phyloP scores from a whole-genome alignment of 192 early-diverging fungal species.

The Backusella circina region DNA sequence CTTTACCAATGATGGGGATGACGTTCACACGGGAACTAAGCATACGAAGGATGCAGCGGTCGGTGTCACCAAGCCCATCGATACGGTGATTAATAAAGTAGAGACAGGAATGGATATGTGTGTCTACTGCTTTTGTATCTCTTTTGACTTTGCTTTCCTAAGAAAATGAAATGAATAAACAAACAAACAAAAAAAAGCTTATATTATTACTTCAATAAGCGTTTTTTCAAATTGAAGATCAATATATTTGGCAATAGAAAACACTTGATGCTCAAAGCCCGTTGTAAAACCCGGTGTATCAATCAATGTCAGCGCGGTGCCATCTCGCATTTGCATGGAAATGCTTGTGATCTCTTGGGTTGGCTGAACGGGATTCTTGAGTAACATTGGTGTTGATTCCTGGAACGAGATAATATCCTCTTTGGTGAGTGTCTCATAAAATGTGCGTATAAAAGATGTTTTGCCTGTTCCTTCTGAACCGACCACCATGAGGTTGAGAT shows the following conservation, averaged over 20 bases:
- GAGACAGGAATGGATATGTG: constrained; percentile 82
- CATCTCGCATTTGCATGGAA: constrained; percentile 78
- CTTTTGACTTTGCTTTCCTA: constrained; percentile 65
- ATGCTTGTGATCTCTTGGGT: constrained; percentile 64
- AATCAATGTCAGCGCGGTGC: constrained; percentile 78
- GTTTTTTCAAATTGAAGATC: constrained; percentile 68
- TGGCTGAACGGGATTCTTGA: constrained; percentile 44
- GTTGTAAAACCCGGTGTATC: constrained; percentile 87
- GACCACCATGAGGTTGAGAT: constrained; percentile 58
- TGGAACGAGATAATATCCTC: constrained; percentile 4
- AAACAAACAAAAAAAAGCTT: not conserved
- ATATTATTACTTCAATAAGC: constrained; percentile 43
- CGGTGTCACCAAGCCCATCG: constrained; percentile 54
- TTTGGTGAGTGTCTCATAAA: constrained; percentile 54
- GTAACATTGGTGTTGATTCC: constrained; percentile 15
- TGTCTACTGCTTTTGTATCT: constrained; percentile 71
- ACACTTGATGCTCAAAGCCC: constrained; percentile 54
- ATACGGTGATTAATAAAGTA: constrained; percentile 75
- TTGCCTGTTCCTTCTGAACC: constrained; percentile 82
- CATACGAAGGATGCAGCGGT: constrained; percentile 55
- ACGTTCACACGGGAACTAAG: constrained; percentile 78
- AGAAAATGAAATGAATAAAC: constrained; percentile 3
- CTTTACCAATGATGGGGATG: constrained; percentile 83
- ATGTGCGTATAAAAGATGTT: constrained; percentile 86
- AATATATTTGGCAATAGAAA: constrained; percentile 60